phyloP scores from a whole-genome alignment of 2,329 filamentous ascomycete species.

The Sporothrix luriei region DNA sequence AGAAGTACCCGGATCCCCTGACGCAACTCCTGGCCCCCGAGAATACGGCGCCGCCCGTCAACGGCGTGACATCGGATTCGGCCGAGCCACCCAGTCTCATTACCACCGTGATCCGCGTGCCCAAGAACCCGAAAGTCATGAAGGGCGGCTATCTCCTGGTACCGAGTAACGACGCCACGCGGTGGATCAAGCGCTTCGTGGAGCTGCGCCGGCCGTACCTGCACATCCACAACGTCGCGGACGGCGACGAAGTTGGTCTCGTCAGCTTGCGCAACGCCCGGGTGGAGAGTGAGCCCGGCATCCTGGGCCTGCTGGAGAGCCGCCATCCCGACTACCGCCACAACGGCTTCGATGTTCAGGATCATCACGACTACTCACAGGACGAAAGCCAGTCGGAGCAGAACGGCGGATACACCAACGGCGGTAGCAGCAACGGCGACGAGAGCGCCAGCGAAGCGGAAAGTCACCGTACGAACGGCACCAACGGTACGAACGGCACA shows the following conservation, averaged over 20 bases:
- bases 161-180: constrained; percentile 76
- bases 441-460: constrained; percentile 35
- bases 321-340: constrained; percentile 36
- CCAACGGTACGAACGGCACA: constrained; percentile 2
- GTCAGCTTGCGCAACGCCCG: constrained; percentile 86
- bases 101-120: constrained; percentile 73
- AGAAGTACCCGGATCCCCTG: constrained; percentile 59
- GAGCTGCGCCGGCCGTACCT: constrained; percentile 90
- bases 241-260: constrained; percentile 87
- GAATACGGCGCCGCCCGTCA: constrained; percentile 69
- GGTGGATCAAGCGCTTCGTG: constrained; percentile 91
- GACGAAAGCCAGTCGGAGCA: constrained; percentile 14
- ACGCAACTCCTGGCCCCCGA: constrained; percentile 58
- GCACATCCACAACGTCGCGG: constrained; percentile 80
- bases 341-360: constrained; percentile 33
- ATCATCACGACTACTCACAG: constrained; percentile 26
- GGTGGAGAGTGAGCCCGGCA: constrained; percentile 89
- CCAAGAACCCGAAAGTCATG: constrained; percentile 78
- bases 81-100: constrained; percentile 65
- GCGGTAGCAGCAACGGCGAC: constrained; percentile 42
- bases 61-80: constrained; percentile 57
- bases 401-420: constrained; percentile 29
- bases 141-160: constrained; percentile 88
- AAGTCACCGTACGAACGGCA: background rate
- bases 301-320: constrained; percentile 70